Evolutionary conservation across 129 eudicot genomes (phyloP), one percentile per base, ranked within the genome.

Genomic region (Flaveria bidentis): DNA sequence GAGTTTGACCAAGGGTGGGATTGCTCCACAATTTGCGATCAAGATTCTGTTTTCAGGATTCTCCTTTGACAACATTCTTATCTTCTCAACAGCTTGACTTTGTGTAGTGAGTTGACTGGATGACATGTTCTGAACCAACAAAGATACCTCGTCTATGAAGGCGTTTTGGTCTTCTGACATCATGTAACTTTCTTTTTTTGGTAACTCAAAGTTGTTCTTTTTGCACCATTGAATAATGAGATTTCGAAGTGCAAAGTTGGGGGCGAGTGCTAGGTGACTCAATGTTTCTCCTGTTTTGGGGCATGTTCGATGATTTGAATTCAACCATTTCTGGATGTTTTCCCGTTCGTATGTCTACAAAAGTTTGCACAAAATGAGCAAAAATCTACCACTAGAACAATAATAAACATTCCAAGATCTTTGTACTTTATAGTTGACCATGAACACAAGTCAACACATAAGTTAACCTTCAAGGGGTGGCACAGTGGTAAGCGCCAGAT

Each of bases 151-250:
- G 28, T 87, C 86, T 2, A 81, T 66, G 17, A 75, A 82, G 44
- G 80, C 85, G 45, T 85, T 75, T 22, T 80, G 81, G 77, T 66
- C 81, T 44, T 85, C 82, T 11, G 81, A 62, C 36, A 68, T 79
- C 25, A 71, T 75, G 20, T 13, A 62, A 25, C 52, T 70, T 62
- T 83, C 87, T 77, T 84, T 85, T 42, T 65, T 76, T 46, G 93
- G 91, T 7, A 90, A 80, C 33, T 88, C 83, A 11, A 82, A 80
- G 60, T 86, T 86, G 76, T 90, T 88, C 83, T 86, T 86, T 51
- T 88, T 88, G 46, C 96, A 88, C 96, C 96, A 90, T 67, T 90
- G 96, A 10, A 74, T 76, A 20, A 90, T 90, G 46, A 90, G 86
- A 69, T 88, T 88, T 36, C 84, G 84, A 36, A 90, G 93, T 6